Evolutionary conservation across 441 rosid species (phyloP), one percentile per base, ranked within the genome.

Genomic region (Jatropha podagrica): DNA sequence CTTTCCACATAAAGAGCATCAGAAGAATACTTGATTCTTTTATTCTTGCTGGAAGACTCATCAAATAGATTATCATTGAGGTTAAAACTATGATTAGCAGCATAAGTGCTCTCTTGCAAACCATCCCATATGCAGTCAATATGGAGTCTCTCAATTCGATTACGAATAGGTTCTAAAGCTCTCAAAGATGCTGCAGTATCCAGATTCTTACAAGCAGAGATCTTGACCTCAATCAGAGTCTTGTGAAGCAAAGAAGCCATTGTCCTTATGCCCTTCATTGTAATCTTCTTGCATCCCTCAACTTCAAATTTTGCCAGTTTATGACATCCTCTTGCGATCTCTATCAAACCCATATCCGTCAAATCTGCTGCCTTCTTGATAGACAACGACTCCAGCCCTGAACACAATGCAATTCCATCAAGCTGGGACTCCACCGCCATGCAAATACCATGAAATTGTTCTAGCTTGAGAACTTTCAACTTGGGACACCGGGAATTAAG

Each of bases 41-140:
- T 90, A 64, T 61, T 76, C 74, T 79, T 77, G 76, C 84, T 81
- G 49, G 68, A 82, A 74, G 73, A 60, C 41, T 72, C 71, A 20
- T 23, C 77, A 32, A 2, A 46, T 7, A 5, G 73, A 74, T 27
- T 65, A 68, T 79, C 80, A 60, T 77, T 74, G 32, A 75, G 86
- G 59, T 84, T 81, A 51, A 83, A 81, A 69, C 76, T 7, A 10
- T 15, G 64, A 44, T 8, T 40, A 9, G 10, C 69, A 15, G 26
- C 79, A 58, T 20, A 65, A 18, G 40, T 40, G 37, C 51, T 27
- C 64, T 74, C 86, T 32, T 79, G 87, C 68, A 83, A 62, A 41
- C 82, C 81, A 73, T 86, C 83, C 99, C 99, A 93, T 13, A 92
- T 83, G 20, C 98, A 95, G 71, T 95, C 99, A 4, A 93, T 82